A percentile compares a stretch with the other conserved stretches of the same genome.
These are phyloP conservation scores for Cryptococcus sp. DNA, from an alignment of 1,284 basidiomycete species.

Conservation along the genomic window DNA sequence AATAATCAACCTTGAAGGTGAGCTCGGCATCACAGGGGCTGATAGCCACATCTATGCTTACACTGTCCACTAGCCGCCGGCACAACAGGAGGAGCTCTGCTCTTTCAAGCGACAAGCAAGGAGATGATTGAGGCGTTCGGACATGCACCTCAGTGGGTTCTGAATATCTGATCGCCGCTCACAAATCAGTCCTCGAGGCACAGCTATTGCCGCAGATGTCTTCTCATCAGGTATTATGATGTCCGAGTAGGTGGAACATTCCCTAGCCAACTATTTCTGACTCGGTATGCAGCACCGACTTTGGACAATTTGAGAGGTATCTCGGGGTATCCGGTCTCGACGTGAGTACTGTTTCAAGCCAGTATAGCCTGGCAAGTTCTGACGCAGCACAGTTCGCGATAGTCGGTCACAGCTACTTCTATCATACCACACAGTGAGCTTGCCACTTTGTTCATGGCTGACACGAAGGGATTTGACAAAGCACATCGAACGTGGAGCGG, in stretches of 20 bases:
- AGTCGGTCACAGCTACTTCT: constrained; percentile 87
- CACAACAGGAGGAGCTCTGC: constrained; percentile 79
- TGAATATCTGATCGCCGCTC: neutral
- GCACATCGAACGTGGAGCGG: constrained; percentile 40
- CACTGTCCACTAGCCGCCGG: constrained; percentile 69
- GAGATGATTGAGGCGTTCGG: constrained; percentile 93
- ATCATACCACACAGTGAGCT: constrained; percentile 74
- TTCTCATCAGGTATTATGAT: constrained; percentile 90
- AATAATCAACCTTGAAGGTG: constrained; percentile 87
- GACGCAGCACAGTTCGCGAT: constrained; percentile 73
- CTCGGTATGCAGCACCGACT: constrained; percentile 69
- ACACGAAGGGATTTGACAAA: constrained; percentile 30
- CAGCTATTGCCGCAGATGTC: constrained; percentile 88
- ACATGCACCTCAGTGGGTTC: constrained; percentile 67
- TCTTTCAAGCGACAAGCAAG: constrained; percentile 94
- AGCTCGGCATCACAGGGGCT: constrained; percentile 1
- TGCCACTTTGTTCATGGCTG: constrained; percentile 3
- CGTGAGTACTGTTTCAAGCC: constrained; percentile 54
- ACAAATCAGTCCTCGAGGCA: constrained; percentile 74
- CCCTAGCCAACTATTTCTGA: too few relatives aligned
- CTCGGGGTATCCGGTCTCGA: constrained; percentile 82
- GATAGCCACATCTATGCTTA: constrained; percentile 6
- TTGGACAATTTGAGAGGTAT: constrained; percentile 91
- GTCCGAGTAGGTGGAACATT: constrained; percentile 67
- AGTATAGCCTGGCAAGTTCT: neutral